Base-by-base conservation (phyloP, 2,329 filamentous ascomycete genomes). In the Lasiodiplodia sp. region DNA sequence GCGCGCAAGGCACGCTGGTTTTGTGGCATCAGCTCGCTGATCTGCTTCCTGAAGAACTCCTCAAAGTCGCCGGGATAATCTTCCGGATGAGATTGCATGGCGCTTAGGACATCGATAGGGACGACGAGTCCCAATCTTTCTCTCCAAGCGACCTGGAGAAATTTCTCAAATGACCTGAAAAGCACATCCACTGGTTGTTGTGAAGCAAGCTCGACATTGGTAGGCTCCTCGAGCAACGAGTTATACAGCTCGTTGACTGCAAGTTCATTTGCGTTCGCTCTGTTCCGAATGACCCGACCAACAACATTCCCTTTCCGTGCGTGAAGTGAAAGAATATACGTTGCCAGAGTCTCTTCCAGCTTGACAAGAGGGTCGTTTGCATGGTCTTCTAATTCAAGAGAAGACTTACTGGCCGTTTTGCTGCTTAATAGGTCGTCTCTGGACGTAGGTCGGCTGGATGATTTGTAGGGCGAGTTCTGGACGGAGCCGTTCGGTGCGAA, bases 121-220 rank as follows among this genome's bases (percentile, higher is more conserved):
- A 98, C 89, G 67, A 98, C 88, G 3, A 92, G 89, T 0, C 95
- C 95, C 85, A 97, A 94, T 73, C 93, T 91, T 72, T 95, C 92
- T 69, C 87, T 90, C 95, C 95, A 98, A 14, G 92, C 94, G 71
- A 94, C 90, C 69, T 89, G 90, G 70, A 97, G 83, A 73, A 97
- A 98, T 70, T 96, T 97, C 78, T 97, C 94, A 77, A 97, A 98
- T 0, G 94, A 92, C 31, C 92, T 91, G 76, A 97, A 97, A 5
- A 98, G 86, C 23, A 95, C 90, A 75, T 97, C 94, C 10, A 95
- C 89, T 3, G 90, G 87, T 10, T 92, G 86, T 69, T 97, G 93
- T 0, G 89, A 87, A 2, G 92, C 89, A 11, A 90, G 84, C 66
- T 96, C 91, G 71, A 92, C 86, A 74, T 93, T 93, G 65, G 88